Percentiles rank a stretch among this genome's conserved stretches.
phyloP scores from a whole-genome alignment of 306 rosid genomes.

The Medicago lupulina region DNA sequence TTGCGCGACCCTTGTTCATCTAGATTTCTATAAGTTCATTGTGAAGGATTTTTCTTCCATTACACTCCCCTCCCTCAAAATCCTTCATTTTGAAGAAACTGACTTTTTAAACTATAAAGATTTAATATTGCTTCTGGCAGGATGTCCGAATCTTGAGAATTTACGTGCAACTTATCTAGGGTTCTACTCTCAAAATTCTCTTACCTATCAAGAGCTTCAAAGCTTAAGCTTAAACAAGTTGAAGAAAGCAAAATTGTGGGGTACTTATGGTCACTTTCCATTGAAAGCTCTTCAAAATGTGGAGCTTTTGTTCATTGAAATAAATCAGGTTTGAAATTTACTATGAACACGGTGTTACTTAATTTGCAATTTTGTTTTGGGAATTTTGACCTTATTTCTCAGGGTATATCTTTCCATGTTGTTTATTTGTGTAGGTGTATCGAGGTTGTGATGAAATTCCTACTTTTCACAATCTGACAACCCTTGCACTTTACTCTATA shows the following conservation, averaged over 20 bases:
- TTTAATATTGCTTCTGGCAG: too few species aligned
- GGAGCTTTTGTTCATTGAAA: neutral
- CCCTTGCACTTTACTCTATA: too few species aligned
- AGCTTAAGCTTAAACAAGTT: neutral
- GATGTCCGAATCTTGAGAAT: neutral
- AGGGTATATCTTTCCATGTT: neutral
- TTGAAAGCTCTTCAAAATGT: neutral
- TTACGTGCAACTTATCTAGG: neutral
- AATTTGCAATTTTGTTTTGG: too few species aligned
- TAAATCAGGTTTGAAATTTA: neutral
- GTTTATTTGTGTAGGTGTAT: neutral
- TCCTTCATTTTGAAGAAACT: too few species aligned
- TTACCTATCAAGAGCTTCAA: neutral
- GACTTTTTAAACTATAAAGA: too few species aligned
- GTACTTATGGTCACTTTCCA: neutral
- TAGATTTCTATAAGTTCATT: neutral
- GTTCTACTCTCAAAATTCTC: neutral
- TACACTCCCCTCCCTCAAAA: constrained; percentile 13
- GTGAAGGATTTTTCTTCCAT: neutral
- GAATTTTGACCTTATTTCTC: neutral
- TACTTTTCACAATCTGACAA: too few species aligned
- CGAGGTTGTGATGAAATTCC: too few species aligned
- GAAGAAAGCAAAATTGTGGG: neutral
- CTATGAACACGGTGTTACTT: too few species aligned
- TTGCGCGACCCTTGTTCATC: neutral